Conservation (phyloP, 306 rosid species). For the Urtica urens region DNA sequence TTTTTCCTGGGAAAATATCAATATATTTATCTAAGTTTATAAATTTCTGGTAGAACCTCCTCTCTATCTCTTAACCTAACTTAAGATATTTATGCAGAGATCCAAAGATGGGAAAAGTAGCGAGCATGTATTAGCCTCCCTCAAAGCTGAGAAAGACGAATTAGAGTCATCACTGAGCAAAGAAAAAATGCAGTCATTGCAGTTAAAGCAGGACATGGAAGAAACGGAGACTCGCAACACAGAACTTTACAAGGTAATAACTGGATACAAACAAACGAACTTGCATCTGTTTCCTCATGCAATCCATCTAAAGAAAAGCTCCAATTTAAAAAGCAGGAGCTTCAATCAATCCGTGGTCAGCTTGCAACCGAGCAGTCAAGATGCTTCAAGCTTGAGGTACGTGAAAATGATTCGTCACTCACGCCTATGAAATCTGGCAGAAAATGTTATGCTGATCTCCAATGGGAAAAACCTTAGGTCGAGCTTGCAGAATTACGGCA, state of each 20-base stretch:
- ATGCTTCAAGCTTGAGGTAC: constrained; percentile 95
- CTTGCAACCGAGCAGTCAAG: constrained; percentile 92
- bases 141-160: constrained; percentile 72
- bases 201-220: constrained; percentile 65
- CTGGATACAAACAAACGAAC: neutral
- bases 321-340: constrained; percentile 46
- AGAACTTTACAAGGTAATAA: constrained; percentile 74
- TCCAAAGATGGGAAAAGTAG: constrained; percentile 36
- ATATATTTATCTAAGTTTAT: neutral
- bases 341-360: constrained; percentile 88
- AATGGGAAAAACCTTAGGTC: constrained; percentile 45
- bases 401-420: neutral
- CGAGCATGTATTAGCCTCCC: constrained; percentile 32
- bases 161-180: constrained; percentile 56
- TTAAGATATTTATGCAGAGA: constrained; percentile 32
- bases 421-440: neutral
- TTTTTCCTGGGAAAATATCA: constrained; percentile 13
- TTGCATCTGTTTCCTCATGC: neutral
- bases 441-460: constrained; percentile 7
- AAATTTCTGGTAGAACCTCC: neutral
- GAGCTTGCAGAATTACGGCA: constrained; percentile 85
- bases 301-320: neutral
- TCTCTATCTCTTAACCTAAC: neutral
- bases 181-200: constrained; percentile 54
- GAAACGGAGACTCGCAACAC: constrained; percentile 63